Base-by-base conservation (phyloP, 2,329 filamentous ascomycete species). In the Stemphylium lycopersici region DNA sequence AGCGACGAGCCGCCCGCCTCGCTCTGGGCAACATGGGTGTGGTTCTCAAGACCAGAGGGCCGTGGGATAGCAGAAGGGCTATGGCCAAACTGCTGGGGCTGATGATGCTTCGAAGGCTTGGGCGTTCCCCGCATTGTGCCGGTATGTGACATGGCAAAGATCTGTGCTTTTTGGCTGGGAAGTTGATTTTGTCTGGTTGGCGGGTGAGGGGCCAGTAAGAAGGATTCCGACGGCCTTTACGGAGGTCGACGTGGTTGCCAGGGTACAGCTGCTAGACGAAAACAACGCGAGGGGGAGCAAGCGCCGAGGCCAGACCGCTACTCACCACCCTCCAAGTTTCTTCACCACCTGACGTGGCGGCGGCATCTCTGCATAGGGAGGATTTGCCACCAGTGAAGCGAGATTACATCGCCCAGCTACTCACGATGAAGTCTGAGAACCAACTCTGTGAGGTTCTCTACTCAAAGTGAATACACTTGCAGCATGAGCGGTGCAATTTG, bases 21-120 rank as follows among this genome's bases (percentile, higher is more conserved):
- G 78, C 80, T 86, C 61, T 81, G 80, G 65, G 83, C 78, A 7
- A 67, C 60, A 33, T 70, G 63, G 63, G 83, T 55, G 45, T 70
- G 64, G 54, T 82, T 79, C 55, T 92, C 90, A 60, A 86, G 80
- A 45, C 90, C 85, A 46, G 90, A 85, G 40, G 90, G 90, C 68
- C 90, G 84, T 66, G 89, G 89, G 71, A 92, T 92, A 70, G 79
- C 82, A 44, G 89, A 91, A 55, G 80, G 86, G 74, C 85, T 88
- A 76, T 82, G 85, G 72, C 77, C 76, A 74, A 87, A 88, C 84
- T 56, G 63, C 52, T 56, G 62, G 40, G 58, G 85, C 78, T 65
- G 77, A 63, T 83, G 84, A 67, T 87, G 83, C 65, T 78, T 68
- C 77, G 88, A 89, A 66, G 89, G 88, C 58, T 88, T 89, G 66